A percentile compares a stretch with the other conserved stretches of the same genome.
Conservation (phyloP, 1,284 basidiomycete genomes). For the Sporisorium exsertum region DNA sequence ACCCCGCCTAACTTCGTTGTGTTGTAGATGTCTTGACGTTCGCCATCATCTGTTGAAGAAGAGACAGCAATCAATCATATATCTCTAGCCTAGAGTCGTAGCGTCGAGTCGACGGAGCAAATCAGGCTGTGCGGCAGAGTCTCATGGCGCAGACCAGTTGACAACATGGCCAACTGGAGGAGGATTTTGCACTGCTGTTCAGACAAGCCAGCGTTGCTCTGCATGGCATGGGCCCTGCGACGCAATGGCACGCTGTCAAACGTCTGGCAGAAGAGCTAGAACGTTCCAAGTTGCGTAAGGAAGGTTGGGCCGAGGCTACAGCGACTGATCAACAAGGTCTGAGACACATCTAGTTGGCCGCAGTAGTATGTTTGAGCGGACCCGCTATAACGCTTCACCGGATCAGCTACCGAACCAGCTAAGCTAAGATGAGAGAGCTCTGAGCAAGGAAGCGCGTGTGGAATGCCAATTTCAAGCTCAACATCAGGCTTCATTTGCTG, state of each 20-base stretch:
- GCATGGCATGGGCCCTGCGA: background rate
- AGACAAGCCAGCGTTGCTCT: background rate
- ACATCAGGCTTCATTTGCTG: too few species aligned
- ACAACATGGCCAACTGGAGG: too few species aligned
- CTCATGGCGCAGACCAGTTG: background rate
- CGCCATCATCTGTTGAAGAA: background rate
- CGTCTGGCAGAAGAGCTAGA: too few species aligned
- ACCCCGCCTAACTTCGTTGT: conserved; percentile 74
- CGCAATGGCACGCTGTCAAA: background rate
- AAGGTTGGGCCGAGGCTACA: background rate
- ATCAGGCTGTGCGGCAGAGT: background rate
- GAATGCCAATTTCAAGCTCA: too few species aligned
- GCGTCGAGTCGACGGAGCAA: background rate
- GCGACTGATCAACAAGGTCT: too few species aligned
- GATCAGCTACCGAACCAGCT: too few species aligned
- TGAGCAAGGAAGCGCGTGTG: too few species aligned
- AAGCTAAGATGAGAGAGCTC: too few species aligned
- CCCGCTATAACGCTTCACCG: too few species aligned
- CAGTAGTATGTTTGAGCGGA: too few species aligned
- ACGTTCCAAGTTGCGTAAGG: background rate
- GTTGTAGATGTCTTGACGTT: conserved; percentile 54
- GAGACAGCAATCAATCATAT: conserved; percentile 9
- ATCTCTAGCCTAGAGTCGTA: background rate
- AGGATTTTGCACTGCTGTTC: background rate
- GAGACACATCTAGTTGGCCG: background rate